Evolutionary conservation across 768 basidiomycete species (phyloP).

Genomic region (Suillus spraguei): DNA sequence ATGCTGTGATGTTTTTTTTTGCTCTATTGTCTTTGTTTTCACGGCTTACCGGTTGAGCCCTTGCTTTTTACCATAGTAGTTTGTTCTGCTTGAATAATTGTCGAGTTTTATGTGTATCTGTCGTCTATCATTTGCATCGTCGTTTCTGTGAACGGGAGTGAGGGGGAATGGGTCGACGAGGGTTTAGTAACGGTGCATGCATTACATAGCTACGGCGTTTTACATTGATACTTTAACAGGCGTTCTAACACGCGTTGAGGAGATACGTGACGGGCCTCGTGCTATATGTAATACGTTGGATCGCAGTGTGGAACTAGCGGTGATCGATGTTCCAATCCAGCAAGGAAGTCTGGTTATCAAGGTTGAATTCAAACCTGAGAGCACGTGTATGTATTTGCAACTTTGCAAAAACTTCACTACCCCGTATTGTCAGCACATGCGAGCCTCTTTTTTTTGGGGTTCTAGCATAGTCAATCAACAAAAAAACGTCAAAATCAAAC

Average conservation of each 20-base stretch:
- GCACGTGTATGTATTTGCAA: not conserved
- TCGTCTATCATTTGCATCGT: not conserved
- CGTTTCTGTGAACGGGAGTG: not conserved
- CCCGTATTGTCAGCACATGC: not conserved
- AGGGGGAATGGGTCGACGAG: too few relatives aligned
- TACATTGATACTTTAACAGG: not conserved
- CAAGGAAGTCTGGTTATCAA: not conserved
- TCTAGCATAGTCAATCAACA: not conserved
- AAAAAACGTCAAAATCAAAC: not conserved
- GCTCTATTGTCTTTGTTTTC: constrained; percentile 8
- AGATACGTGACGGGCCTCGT: not conserved
- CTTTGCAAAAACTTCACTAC: not conserved
- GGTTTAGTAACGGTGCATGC: not conserved
- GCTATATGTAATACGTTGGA: not conserved
- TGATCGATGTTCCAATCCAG: not conserved
- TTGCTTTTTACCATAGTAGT: constrained; percentile 8
- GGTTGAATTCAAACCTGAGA: not conserved
- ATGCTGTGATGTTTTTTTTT: constrained; percentile 4
- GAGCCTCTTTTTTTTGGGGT: not conserved
- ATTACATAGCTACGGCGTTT: not conserved
- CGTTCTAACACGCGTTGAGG: not conserved
- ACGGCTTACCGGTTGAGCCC: not conserved
- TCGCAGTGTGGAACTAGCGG: not conserved
- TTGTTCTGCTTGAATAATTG: not conserved
- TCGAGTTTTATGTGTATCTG: constrained; percentile 1